A percentile compares a stretch with the other conserved stretches of the same genome.
Evolutionary conservation across 768 basidiomycete species (phyloP).

Genomic region (Phylloporus arenicola): DNA sequence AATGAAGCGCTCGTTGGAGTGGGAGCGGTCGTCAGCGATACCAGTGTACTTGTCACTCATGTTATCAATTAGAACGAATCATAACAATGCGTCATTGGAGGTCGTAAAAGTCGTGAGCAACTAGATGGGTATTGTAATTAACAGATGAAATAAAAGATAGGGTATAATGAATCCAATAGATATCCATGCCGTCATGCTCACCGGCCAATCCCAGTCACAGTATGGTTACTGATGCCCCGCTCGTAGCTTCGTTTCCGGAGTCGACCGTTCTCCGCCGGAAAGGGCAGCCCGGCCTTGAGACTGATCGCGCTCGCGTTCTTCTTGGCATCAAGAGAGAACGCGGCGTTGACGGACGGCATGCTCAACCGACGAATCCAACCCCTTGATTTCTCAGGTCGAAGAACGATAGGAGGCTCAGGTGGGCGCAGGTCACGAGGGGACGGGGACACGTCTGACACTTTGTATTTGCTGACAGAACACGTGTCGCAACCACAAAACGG

Average conservation of each 20-base stretch:
- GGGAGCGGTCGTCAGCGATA: neutral
- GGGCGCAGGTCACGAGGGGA: constrained; percentile 35
- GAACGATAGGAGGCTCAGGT: constrained; percentile 37
- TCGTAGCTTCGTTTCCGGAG: constrained; percentile 33
- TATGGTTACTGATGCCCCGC: constrained; percentile 42
- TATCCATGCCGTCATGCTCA: constrained; percentile 1
- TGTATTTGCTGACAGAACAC: constrained; percentile 59
- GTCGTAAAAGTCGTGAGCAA: neutral
- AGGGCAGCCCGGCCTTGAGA: constrained; percentile 27
- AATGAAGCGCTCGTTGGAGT: neutral
- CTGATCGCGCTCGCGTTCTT: constrained; percentile 45
- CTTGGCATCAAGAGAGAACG: constrained; percentile 55
- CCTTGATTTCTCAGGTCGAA: constrained; percentile 55
- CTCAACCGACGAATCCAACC: constrained; percentile 76
- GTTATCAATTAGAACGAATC: neutral
- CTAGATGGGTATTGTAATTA: neutral
- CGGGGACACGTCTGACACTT: constrained; percentile 23
- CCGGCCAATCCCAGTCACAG: constrained; percentile 47
- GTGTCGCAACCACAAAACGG: constrained; percentile 62
- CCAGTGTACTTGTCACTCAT: neutral
- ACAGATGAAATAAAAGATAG: neutral
- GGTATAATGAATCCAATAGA: constrained; percentile 7
- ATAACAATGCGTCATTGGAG: neutral
- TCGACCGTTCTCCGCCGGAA: constrained; percentile 47
- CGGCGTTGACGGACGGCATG: constrained; percentile 62